Percentiles rank a stretch among this genome's conserved stretches.
Evolutionary conservation across 768 basidiomycete species (phyloP).

Genomic region (Agaricus blazei): DNA sequence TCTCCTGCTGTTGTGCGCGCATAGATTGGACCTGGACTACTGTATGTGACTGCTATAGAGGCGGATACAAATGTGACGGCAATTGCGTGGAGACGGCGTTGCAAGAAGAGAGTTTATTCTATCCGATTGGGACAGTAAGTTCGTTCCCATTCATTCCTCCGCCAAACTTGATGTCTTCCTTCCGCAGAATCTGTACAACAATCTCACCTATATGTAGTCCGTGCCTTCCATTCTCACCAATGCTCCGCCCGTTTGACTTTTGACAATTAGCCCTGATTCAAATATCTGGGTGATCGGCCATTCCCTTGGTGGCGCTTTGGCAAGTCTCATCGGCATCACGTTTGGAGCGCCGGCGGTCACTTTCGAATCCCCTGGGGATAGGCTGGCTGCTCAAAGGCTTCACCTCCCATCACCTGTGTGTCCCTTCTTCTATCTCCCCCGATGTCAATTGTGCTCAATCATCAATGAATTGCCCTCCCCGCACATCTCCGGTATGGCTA

Average conservation of each 20-base stretch:
- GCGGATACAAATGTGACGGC: slow-evolving; percentile 78
- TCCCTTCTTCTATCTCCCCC: neutral
- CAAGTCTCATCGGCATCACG: slow-evolving; percentile 78
- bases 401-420: slow-evolving; percentile 46
- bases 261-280: slow-evolving; percentile 51
- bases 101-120: slow-evolving; percentile 79
- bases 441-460: neutral
- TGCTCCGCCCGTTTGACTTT: neutral
- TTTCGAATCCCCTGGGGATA: slow-evolving; percentile 89
- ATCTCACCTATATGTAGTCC: slow-evolving; percentile 84
- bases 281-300: slow-evolving; percentile 87
- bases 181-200: slow-evolving; percentile 85
- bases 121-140: slow-evolving; percentile 83
- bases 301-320: slow-evolving; percentile 68
- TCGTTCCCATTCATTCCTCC: neutral
- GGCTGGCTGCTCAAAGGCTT: slow-evolving; percentile 68
- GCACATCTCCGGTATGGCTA: slow-evolving; percentile 17
- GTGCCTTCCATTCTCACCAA: slow-evolving; percentile 7
- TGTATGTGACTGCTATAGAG: slow-evolving; percentile 85
- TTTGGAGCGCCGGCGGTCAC: slow-evolving; percentile 87
- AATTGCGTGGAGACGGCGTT: slow-evolving; percentile 74
- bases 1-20: slow-evolving; percentile 91
- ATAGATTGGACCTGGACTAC: slow-evolving; percentile 93
- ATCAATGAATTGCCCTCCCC: no score
- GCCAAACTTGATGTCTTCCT: neutral